phyloP scores from a whole-genome alignment of 768 basidiomycete genomes.

The Tylopilus intermedius region DNA sequence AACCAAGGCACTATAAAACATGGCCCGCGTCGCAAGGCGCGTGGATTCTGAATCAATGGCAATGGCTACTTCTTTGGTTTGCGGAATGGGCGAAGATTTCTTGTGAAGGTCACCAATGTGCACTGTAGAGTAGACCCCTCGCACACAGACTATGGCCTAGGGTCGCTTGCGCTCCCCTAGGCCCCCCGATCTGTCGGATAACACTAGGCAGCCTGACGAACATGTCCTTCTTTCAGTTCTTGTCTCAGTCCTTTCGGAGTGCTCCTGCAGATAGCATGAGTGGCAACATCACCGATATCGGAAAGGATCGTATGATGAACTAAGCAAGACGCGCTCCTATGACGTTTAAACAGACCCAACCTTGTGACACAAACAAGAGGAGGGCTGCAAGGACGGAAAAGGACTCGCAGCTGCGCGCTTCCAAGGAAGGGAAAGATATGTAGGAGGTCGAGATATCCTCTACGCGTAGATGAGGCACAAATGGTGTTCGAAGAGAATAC shows the following conservation, averaged over 20 bases:
- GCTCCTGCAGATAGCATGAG: slow-evolving; percentile 13
- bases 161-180: too few species aligned
- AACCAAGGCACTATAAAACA: slow-evolving; percentile 73
- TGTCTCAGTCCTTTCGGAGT: slow-evolving; percentile 28
- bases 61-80: slow-evolving; percentile 30
- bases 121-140: slow-evolving; percentile 77
- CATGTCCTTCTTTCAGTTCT: slow-evolving; percentile 56
- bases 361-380: slow-evolving; percentile 62
- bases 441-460: slow-evolving; percentile 78
- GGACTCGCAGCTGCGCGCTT: slow-evolving; percentile 71
- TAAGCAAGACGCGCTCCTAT: slow-evolving; percentile 72
- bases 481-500: neutral
- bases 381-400: slow-evolving; percentile 71
- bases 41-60: slow-evolving; percentile 64
- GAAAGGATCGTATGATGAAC: slow-evolving; percentile 26
- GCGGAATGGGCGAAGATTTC: slow-evolving; percentile 33
- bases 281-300: neutral
- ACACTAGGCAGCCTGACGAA: slow-evolving; percentile 62
- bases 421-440: slow-evolving; percentile 69
- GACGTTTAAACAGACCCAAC: slow-evolving; percentile 53
- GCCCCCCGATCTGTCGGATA: slow-evolving; percentile 78
- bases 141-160: too few species aligned
- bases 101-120: slow-evolving; percentile 89
- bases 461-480: slow-evolving; percentile 23
- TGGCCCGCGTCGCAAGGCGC: slow-evolving; percentile 75